Base-by-base conservation (phyloP, 495 filamentous ascomycete genomes). In the Recurvomyces mirabilis region DNA sequence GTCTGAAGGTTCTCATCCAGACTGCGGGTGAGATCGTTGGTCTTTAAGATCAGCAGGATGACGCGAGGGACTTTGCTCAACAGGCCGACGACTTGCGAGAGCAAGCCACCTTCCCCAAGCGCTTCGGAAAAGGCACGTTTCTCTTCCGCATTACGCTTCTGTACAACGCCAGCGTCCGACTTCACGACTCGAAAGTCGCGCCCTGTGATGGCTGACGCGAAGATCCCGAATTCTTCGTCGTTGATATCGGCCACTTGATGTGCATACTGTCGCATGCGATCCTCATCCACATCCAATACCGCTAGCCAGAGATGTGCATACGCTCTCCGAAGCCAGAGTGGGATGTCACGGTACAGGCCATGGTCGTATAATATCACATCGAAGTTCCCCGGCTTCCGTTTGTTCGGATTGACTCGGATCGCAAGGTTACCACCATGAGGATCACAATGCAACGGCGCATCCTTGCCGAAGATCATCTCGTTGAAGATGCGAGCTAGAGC, bases 301-400 rank as follows among this genome's bases (percentile, higher is more conserved):
- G 93, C 87, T 1, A 99, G 74, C 93, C 93, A 99, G 54, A 99
- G 77, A 64, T 96, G 94, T 30, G 93, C 93, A 60, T 99, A 99
- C 36, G 80, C 82, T 9, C 87, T 75, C 38, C 84, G 80, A 2
- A 94, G 63, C 5, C 78, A 63, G 21, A 70, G 67, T 10, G 87
- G 84, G 49, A 99, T 96, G 55, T 88, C 84, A 30, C 93, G 82
- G 63, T 99, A 99, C 3, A 99, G 69, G 1, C 93, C 93, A 62
- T 99, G 93, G 56, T 99, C 93, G 60, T 94, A 94, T n/a, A 98
- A 74, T 49, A 99, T 82, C 48, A 99, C 81, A 56, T 99, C 93
- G 55, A 99, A 99, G 58, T 94, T 94, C 22, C 63, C 57, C n/a
- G 74, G 75, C 24, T 65, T 63, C 14, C 69, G 61, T 21, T 77